Evolutionary conservation across 2,329 filamentous ascomycete genomes (phyloP).

Genomic region (Canariomyces notabilis): DNA sequence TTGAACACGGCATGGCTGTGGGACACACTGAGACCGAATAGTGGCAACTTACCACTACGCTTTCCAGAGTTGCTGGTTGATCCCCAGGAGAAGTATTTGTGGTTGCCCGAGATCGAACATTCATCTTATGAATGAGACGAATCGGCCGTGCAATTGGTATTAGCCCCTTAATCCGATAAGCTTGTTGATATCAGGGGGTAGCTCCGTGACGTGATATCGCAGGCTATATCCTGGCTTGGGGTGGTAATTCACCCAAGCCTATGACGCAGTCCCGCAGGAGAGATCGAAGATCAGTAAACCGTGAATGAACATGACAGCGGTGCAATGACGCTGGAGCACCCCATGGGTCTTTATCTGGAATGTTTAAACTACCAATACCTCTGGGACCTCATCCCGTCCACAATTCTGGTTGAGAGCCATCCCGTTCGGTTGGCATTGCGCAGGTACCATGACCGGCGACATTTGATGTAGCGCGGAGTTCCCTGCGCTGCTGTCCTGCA

Average conservation of each 20-base stretch:
- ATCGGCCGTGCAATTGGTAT: neutral
- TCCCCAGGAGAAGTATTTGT: too few species aligned
- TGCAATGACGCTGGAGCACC: too few species aligned
- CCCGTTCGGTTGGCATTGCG: neutral
- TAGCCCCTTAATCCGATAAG: neutral
- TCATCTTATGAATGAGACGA: too few species aligned
- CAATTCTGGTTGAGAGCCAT: neutral
- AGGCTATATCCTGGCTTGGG: neutral
- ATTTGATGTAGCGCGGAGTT: neutral
- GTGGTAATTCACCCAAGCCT: conserved; percentile 6
- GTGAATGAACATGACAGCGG: too few species aligned
- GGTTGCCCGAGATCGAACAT: too few species aligned
- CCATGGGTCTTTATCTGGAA: too few species aligned
- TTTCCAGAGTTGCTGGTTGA: too few species aligned
- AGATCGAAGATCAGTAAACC: neutral
- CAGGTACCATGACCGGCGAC: neutral
- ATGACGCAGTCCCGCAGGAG: conserved; percentile 13
- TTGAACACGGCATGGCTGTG: too few species aligned
- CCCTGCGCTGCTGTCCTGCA: neutral
- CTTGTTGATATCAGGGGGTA: neutral
- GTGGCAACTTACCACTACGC: too few species aligned
- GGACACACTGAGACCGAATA: too few species aligned
- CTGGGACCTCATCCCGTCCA: neutral
- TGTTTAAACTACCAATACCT: too few species aligned
- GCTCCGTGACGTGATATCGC: conserved; percentile 9